Conservation (phyloP, 805 yeast species). For the Phaffomyces opuntiae region DNA sequence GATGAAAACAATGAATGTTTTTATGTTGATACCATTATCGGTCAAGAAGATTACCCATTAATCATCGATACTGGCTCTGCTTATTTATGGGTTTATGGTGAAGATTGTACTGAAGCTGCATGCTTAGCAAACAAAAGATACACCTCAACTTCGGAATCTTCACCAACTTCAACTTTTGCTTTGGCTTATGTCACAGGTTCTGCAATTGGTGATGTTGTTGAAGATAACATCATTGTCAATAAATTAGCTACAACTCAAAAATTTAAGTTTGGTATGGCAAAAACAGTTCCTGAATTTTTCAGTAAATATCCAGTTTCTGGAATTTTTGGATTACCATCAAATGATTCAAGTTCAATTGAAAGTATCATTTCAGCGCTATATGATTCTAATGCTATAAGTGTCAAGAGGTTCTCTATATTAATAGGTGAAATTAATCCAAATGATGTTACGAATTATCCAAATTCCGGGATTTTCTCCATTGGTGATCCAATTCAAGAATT, state of each 20-base stretch:
- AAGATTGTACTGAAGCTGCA: conserved; percentile 37
- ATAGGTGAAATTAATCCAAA: conserved; percentile 29
- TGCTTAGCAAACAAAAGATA: conserved; percentile 32
- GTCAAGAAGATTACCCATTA: conserved; percentile 38
- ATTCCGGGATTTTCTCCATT: conserved; percentile 37
- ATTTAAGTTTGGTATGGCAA: conserved; percentile 48
- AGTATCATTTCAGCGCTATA: conserved; percentile 37
- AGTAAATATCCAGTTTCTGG: conserved; percentile 49
- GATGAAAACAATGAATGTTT: conserved; percentile 29
- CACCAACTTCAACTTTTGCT: conserved; percentile 31
- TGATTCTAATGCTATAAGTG: conserved; percentile 27
- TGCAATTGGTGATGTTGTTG: conserved; percentile 43
- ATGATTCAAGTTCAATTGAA: conserved; percentile 28
- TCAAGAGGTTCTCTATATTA: conserved; percentile 37
- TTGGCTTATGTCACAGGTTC: conserved; percentile 48
- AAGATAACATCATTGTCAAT: conserved; percentile 28
- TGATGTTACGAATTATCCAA: conserved; percentile 13
- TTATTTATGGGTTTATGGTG: conserved; percentile 55
- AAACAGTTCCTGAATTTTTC: conserved; percentile 46
- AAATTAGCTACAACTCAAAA: conserved; percentile 28
- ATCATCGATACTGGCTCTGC: conserved; percentile 63
- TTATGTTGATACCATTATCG: conserved; percentile 33
- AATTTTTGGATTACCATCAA: conserved; percentile 50
- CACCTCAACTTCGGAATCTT: conserved; percentile 7
- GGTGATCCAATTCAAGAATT: conserved; percentile 33